A percentile compares a stretch with the other conserved stretches of the same genome.
phyloP scores from a whole-genome alignment of 1,284 basidiomycete species.

The Pterulicium gracile region DNA sequence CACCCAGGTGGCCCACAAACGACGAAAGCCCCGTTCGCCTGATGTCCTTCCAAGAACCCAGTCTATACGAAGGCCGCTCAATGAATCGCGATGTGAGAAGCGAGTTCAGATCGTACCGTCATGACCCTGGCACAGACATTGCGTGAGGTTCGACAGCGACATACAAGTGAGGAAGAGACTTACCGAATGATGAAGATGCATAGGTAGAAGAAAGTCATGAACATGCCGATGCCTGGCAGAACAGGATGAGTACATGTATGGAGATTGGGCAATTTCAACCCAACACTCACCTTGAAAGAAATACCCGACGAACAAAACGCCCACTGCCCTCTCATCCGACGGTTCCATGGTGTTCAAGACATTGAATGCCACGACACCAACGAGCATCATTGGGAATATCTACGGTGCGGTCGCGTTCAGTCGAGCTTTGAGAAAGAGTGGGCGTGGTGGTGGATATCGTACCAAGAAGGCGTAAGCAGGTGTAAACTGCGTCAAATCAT shows the following conservation, averaged over 20 bases:
- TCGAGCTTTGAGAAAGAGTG: too few relatives aligned
- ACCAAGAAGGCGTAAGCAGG: constrained; percentile 39
- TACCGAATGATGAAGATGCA: constrained; percentile 38
- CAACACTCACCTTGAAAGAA: constrained; percentile 35
- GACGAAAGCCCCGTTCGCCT: constrained; percentile 39
- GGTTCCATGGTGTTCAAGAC: constrained; percentile 28
- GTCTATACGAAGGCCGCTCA: too few relatives aligned
- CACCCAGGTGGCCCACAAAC: constrained; percentile 33
- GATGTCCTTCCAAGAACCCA: constrained; percentile 38
- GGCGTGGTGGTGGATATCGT: too few relatives aligned
- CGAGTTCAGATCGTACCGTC: constrained; percentile 25
- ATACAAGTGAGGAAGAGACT: constrained; percentile 10
- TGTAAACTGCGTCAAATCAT: constrained; percentile 32
- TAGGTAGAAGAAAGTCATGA: constrained; percentile 41
- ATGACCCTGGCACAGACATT: constrained; percentile 23
- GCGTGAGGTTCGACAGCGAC: constrained; percentile 5
- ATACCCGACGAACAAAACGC: constrained; percentile 33
- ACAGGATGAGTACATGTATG: too few relatives aligned
- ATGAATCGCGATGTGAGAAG: too few relatives aligned
- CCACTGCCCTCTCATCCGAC: constrained; percentile 24
- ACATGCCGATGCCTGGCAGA: constrained; percentile 31
- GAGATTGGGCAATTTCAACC: too few relatives aligned
- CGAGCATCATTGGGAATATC: constrained; percentile 41
- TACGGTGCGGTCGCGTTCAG: too few relatives aligned
- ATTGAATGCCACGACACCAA: constrained; percentile 37